Conservation (phyloP, 805 yeast species). For the Sugiyamaella chiloensis region DNA sequence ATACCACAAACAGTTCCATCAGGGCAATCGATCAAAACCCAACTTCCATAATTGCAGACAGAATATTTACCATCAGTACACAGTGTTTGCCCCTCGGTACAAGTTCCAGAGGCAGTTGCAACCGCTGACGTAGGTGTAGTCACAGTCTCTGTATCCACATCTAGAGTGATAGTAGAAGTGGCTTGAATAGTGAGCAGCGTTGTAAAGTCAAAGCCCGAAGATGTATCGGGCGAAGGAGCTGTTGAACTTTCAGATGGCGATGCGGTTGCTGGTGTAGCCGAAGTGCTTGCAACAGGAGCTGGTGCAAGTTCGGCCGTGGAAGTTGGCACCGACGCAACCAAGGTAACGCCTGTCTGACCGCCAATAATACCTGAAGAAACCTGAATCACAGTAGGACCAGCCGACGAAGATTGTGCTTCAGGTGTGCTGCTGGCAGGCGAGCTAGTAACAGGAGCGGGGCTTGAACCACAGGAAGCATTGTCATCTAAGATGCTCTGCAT, state of each 20-base stretch:
- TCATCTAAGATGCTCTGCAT: conserved; percentile 42
- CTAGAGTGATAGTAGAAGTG: conserved; percentile 9
- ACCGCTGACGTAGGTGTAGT: conserved; percentile 18
- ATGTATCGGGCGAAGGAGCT: conserved; percentile 19
- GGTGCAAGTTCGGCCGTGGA: conserved; percentile 13
- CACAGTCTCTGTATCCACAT: conserved; percentile 7
- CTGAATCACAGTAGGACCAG: conserved; percentile 19
- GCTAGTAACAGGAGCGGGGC: conserved; percentile 22
- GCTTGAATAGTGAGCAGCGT: conserved; percentile 8
- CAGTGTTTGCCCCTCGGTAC: conserved; percentile 47
- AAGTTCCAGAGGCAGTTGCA: conserved; percentile 22
- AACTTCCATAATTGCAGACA: conserved; percentile 52
- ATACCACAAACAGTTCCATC: conserved; percentile 63
- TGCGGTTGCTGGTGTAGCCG: conserved; percentile 4
- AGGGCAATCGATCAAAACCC: conserved; percentile 60
- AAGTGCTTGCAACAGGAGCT: not conserved
- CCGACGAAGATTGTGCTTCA: conserved; percentile 26
- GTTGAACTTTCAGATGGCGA: conserved; percentile 19
- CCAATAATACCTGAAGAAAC: conserved; percentile 18
- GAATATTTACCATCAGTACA: conserved; percentile 55
- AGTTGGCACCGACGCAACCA: conserved; percentile 18
- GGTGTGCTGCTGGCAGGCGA: conserved; percentile 9
- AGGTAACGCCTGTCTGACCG: conserved; percentile 6
- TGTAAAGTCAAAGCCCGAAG: conserved; percentile 16
- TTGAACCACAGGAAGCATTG: conserved; percentile 19